phyloP scores from a whole-genome alignment of 148 eudicot species.

The Cornus kousa region DNA sequence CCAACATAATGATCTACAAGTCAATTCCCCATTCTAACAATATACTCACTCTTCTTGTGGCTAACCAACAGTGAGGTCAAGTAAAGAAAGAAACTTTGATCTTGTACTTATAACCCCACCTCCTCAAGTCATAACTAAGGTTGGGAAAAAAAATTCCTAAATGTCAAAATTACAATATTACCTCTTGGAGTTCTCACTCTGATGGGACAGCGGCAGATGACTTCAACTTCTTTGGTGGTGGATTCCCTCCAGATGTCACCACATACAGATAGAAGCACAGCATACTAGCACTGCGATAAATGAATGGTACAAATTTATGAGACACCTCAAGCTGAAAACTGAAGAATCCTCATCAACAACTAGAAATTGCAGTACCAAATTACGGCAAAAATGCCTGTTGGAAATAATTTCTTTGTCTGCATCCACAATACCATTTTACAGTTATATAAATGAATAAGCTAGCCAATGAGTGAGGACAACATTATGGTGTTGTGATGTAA shows the following conservation, averaged over 20 bases:
- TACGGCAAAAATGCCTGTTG: conserved; percentile 51
- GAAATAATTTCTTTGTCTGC: conserved; percentile 74
- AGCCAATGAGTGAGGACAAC: not conserved
- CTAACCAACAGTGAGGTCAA: not conserved
- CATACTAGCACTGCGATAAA: conserved; percentile 71
- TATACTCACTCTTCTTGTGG: not conserved
- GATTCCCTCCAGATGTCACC: conserved; percentile 84
- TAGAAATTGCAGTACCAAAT: conserved; percentile 52
- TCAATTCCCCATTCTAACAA: not conserved
- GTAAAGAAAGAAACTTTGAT: too few species aligned
- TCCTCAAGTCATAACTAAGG: not conserved
- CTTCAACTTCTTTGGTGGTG: conserved; percentile 81
- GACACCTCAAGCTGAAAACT: not conserved
- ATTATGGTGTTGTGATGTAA: not conserved
- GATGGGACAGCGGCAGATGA: conserved; percentile 37
- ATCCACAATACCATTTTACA: conserved; percentile 8
- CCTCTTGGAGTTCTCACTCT: conserved; percentile 22
- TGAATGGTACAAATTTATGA: conserved; percentile 8
- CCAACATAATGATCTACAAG: not conserved
- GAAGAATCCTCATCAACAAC: not conserved
- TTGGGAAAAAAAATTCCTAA: not conserved
- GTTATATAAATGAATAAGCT: conserved; percentile 1
- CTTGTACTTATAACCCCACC: not conserved
- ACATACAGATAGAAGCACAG: conserved; percentile 82
- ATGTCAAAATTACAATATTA: not conserved